Evolutionary conservation across 1,139 yeast species (phyloP).

Genomic region (Nakaseomyces bracarensis): DNA sequence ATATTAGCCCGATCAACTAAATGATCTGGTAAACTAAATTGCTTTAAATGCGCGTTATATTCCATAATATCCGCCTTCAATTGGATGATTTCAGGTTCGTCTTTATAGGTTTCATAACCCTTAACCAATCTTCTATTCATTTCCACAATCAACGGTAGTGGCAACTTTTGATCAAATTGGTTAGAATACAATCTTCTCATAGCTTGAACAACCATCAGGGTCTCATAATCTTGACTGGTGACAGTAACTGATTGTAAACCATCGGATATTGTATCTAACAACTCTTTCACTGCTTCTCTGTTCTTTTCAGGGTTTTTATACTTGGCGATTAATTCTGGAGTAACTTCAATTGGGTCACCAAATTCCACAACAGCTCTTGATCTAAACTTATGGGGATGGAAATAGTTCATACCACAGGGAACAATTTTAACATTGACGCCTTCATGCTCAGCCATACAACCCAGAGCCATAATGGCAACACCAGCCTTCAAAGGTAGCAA

Average conservation of each 20-base stretch:
- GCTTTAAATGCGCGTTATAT: slow-evolving; percentile 60
- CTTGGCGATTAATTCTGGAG: slow-evolving; percentile 52
- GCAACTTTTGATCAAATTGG: slow-evolving; percentile 56
- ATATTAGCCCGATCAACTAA: slow-evolving; percentile 65
- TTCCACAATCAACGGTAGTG: slow-evolving; percentile 77
- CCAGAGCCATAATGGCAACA: slow-evolving; percentile 95
- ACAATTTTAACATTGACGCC: slow-evolving; percentile 72
- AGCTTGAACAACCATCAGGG: slow-evolving; percentile 86
- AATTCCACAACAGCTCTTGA: slow-evolving; percentile 92
- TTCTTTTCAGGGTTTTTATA: slow-evolving; percentile 60
- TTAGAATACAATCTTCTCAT: slow-evolving; percentile 85
- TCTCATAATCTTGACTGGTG: slow-evolving; percentile 85
- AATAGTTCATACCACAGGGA: slow-evolving; percentile 96
- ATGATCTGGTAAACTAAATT: slow-evolving; percentile 79
- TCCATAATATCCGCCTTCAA: slow-evolving; percentile 52
- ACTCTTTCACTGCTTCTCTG: slow-evolving; percentile 61
- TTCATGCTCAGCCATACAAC: slow-evolving; percentile 72
- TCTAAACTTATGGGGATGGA: slow-evolving; percentile 90
- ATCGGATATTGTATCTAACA: slow-evolving; percentile 62
- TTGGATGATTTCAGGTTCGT: slow-evolving; percentile 59
- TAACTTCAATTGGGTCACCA: slow-evolving; percentile 77
- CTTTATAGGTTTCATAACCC: slow-evolving; percentile 68
- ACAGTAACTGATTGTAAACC: slow-evolving; percentile 86
- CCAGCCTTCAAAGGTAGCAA: slow-evolving; percentile 91
- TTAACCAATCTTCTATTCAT: slow-evolving; percentile 77